Conservation (phyloP, 768 basidiomycete species). For the Agaricus blazei region DNA sequence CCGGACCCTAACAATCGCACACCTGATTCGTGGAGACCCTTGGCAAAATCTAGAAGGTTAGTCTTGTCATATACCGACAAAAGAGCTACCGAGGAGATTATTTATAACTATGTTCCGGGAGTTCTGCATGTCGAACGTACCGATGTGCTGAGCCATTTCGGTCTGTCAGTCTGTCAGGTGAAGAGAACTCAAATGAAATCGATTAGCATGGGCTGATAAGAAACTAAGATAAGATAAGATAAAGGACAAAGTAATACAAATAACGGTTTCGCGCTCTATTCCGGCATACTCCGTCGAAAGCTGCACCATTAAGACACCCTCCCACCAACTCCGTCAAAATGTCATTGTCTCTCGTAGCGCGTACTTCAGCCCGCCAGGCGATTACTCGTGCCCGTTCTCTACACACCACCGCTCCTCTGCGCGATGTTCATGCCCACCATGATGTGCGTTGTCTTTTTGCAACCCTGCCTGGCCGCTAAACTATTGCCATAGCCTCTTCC, state of each 20-base stretch:
- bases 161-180: background rate
- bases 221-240: too few species aligned
- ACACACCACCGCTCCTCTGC: constrained; percentile 36
- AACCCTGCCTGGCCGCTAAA: background rate
- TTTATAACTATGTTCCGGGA: background rate
- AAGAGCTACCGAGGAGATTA: constrained; percentile 49
- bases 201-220: background rate
- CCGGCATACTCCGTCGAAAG: too few species aligned
- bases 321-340: constrained; percentile 19
- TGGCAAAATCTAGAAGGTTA: constrained; percentile 82
- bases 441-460: constrained; percentile 37
- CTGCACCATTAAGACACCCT: background rate
- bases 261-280: too few species aligned
- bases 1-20: constrained; percentile 91
- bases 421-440: constrained; percentile 50
- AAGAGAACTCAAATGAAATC: constrained; percentile 3
- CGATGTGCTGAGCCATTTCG: constrained; percentile 9
- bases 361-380: constrained; percentile 32
- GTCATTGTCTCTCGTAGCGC: constrained; percentile 37
- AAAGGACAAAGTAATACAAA: too few species aligned
- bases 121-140: background rate
- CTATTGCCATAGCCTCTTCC: constrained; percentile 43
- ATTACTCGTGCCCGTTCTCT: constrained; percentile 28
- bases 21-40: constrained; percentile 74
- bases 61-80: constrained; percentile 97